Base-by-base conservation (phyloP, 2,329 filamentous ascomycete species). In the Stachybotrys chlorohalonatus region DNA sequence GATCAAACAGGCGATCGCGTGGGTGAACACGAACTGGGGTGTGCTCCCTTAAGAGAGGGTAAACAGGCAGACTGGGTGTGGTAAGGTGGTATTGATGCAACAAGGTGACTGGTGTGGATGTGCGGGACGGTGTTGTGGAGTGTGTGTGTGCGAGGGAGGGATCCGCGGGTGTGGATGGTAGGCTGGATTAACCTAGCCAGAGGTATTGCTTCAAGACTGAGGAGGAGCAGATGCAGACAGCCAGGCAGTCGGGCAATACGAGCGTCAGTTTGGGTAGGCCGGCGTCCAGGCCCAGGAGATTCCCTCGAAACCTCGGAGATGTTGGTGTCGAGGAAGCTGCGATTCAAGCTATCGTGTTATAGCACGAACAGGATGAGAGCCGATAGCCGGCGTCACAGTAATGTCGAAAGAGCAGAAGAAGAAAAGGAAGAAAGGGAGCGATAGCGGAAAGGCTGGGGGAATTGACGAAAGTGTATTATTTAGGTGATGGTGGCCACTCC, bases 391-490 rank as follows among this genome's bases (percentile, higher is more conserved):
- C 46, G 52, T 49, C 53, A 55, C 36, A 57, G 54, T 55, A 58
- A 54, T 47, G 8, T 42, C 36, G 36, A 56, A 53, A 57, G 47
- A 45, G 50, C 30, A 55, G 39, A 55, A 51, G 62, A 58, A 60
- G 59, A 59, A 58, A 52, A 50, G 52, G 58, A 63, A 55, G 58
- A 52, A 53, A 53, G 57, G 55, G 54, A 49, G 57, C 56, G 55
- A 55, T 53, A 63, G 55, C 58, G 62, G 61, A 59, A 56, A 53
- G 57, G 54, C 60, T 60, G 55, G 58, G 51, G 54, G 55, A 56
- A 56, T 58, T 58, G 59, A 63, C 62, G 60, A 62, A 57, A 59
- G 57, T 54, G 59, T 61, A 58, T 61, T 66, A 65, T 67, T 67
- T 64, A 66, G 63, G 57, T 62, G 59, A 60, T 58, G 54, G 60